Percentiles rank a stretch among this genome's conserved stretches.
These are phyloP conservation scores for Carex pumila DNA, from an alignment of 176 grass and related monocot genomes.

Conservation along the genomic window DNA sequence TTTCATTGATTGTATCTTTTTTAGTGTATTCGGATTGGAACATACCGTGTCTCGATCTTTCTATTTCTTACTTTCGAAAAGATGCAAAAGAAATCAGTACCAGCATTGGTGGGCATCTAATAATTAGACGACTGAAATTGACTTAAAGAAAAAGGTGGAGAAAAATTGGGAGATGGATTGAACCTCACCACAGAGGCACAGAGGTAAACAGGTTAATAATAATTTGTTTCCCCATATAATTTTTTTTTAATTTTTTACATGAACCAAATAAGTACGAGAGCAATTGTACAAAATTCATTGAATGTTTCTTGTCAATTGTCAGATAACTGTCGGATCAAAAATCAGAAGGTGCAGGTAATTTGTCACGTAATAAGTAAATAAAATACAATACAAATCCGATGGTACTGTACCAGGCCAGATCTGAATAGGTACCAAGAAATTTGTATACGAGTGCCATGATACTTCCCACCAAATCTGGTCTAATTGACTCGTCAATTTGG, in stretches of 20 bases:
- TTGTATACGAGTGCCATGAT: neutral
- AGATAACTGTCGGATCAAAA: neutral
- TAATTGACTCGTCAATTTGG: neutral
- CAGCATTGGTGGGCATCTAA: neutral
- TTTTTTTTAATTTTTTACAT: neutral
- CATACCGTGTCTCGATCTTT: constrained; percentile 4
- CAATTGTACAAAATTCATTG: neutral
- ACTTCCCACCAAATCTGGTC: neutral
- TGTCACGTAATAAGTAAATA: neutral
- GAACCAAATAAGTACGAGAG: neutral
- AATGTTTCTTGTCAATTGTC: neutral
- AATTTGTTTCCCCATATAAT: neutral
- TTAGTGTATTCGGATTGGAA: neutral
- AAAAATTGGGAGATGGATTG: neutral
- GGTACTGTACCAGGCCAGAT: neutral
- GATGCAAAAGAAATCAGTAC: neutral
- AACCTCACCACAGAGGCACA: neutral
- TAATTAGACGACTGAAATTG: neutral
- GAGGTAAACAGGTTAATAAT: neutral
- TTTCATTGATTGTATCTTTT: neutral
- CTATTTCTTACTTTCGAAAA: neutral
- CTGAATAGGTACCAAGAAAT: neutral
- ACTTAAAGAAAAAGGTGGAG: neutral
- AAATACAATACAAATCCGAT: neutral
- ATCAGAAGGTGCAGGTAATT: neutral